phyloP scores from a whole-genome alignment of 1,139 yeast genomes.

The Suhomyces maxii region DNA sequence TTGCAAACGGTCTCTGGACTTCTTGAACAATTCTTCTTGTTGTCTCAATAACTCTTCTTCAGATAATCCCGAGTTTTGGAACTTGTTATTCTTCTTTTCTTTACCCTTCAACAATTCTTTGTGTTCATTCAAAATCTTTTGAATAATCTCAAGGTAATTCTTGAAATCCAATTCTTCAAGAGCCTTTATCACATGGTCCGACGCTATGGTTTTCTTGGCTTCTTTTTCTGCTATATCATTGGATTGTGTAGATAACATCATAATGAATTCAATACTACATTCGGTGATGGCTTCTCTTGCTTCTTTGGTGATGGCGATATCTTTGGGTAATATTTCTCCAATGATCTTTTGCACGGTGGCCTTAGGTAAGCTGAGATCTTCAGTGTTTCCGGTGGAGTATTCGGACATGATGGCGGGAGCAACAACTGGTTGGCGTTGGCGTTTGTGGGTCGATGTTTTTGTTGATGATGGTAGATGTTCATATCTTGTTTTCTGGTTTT shows the following conservation, averaged over 20 bases:
- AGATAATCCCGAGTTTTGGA: slow-evolving; percentile 86
- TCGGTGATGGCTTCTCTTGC: slow-evolving; percentile 95
- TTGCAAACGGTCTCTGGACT: slow-evolving; percentile 77
- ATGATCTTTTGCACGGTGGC: slow-evolving; percentile 97
- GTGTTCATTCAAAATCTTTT: slow-evolving; percentile 80
- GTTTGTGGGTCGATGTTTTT: background rate
- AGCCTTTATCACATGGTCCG: slow-evolving; percentile 94
- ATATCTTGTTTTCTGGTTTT: background rate
- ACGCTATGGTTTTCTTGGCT: slow-evolving; percentile 92
- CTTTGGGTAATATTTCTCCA: slow-evolving; percentile 83
- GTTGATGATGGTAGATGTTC: background rate
- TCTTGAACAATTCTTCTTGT: slow-evolving; percentile 90
- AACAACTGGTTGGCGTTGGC: background rate
- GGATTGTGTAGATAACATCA: slow-evolving; percentile 90
- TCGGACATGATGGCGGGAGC: slow-evolving; percentile 33
- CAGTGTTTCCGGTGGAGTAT: slow-evolving; percentile 36
- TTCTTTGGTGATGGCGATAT: slow-evolving; percentile 85
- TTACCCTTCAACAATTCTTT: slow-evolving; percentile 85
- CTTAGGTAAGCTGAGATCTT: slow-evolving; percentile 50
- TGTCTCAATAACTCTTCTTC: slow-evolving; percentile 91
- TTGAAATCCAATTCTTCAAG: slow-evolving; percentile 83
- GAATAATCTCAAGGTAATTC: slow-evolving; percentile 80
- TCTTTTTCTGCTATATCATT: slow-evolving; percentile 97
- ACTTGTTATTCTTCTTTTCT: slow-evolving; percentile 89
- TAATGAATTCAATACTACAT: slow-evolving; percentile 93